Conservation (phyloP, 2,329 filamentous ascomycete species). For the Diplodia mutila region DNA sequence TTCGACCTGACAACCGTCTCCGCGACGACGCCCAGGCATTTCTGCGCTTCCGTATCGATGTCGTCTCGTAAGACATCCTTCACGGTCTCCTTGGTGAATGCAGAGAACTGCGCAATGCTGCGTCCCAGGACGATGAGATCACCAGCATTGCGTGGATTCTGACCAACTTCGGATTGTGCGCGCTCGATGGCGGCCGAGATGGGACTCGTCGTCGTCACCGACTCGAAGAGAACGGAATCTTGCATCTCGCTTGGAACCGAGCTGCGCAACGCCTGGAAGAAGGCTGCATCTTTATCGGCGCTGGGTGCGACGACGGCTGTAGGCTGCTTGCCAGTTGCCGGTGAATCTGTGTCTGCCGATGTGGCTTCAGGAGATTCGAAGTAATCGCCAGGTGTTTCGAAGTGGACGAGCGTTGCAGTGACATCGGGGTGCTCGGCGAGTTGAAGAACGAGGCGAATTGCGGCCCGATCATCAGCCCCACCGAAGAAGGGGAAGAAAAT, state of each 20-base stretch:
- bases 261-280: slow-evolving; percentile 62
- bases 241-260: slow-evolving; percentile 58
- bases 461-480: slow-evolving; percentile 77
- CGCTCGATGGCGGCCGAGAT: slow-evolving; percentile 55
- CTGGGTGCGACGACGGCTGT: slow-evolving; percentile 22
- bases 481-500: slow-evolving; percentile 89
- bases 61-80: slow-evolving; percentile 32
- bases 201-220: slow-evolving; percentile 41
- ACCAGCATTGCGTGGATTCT: slow-evolving; percentile 66
- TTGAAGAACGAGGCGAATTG: slow-evolving; percentile 80
- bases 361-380: slow-evolving; percentile 26
- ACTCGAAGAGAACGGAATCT: slow-evolving; percentile 63
- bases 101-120: slow-evolving; percentile 32
- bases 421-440: slow-evolving; percentile 78
- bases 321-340: slow-evolving; percentile 25
- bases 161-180: slow-evolving; percentile 64
- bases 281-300: slow-evolving; percentile 53
- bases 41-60: slow-evolving; percentile 46
- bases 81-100: slow-evolving; percentile 30
- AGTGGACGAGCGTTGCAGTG: slow-evolving; percentile 73
- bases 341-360: not conserved
- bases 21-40: slow-evolving; percentile 61
- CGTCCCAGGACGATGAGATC: slow-evolving; percentile 72
- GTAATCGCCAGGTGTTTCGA: slow-evolving; percentile 41
- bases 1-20: slow-evolving; percentile 62